Evolutionary conservation across 2,329 filamentous ascomycete species (phyloP).

Genomic region (Pleoardoris graminearum): DNA sequence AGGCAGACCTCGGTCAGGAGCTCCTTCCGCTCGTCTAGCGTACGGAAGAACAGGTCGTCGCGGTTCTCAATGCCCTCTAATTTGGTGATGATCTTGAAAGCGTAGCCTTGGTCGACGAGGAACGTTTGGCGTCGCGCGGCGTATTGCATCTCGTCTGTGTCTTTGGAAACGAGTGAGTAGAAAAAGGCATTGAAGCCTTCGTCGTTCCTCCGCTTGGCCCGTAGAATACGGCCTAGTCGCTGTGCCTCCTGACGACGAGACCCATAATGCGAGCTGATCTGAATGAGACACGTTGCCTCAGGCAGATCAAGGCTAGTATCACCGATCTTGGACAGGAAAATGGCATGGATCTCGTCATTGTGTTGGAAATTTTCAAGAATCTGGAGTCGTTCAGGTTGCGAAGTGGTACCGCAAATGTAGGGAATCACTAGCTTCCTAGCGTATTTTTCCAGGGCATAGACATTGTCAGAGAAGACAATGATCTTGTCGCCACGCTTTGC

Average conservation of each 20-base stretch:
- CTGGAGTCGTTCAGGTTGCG: conserved; percentile 79
- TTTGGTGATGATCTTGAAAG: conserved; percentile 98
- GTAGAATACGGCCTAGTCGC: conserved; percentile 85
- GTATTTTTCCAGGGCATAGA: conserved; percentile 87
- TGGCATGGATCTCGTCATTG: conserved; percentile 84
- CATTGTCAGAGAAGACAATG: conserved; percentile 97
- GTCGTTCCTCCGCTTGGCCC: conserved; percentile 93
- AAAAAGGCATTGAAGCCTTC: conserved; percentile 99
- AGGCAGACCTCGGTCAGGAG: conserved; percentile 87
- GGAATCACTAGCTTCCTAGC: conserved; percentile 82
- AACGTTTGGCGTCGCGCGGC: conserved; percentile 96
- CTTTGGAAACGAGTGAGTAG: conserved; percentile 95
- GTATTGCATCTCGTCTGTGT: conserved; percentile 97
- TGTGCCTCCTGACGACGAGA: conserved; percentile 96
- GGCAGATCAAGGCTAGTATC: conserved; percentile 97
- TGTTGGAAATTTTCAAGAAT: conserved; percentile 95
- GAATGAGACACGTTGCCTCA: conserved; percentile 94
- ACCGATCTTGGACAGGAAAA: conserved; percentile 96
- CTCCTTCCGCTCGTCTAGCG: conserved; percentile 78
- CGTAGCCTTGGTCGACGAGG: conserved; percentile 95
- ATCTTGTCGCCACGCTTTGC: conserved; percentile 94
- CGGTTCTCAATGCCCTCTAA: conserved; percentile 88
- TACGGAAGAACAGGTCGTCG: conserved; percentile 76
- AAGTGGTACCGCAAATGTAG: conserved; percentile 88
- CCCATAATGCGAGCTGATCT: conserved; percentile 96